These are phyloP conservation scores for Acmispon strigosus DNA, from an alignment of 306 rosid genomes.

Conservation along the genomic window DNA sequence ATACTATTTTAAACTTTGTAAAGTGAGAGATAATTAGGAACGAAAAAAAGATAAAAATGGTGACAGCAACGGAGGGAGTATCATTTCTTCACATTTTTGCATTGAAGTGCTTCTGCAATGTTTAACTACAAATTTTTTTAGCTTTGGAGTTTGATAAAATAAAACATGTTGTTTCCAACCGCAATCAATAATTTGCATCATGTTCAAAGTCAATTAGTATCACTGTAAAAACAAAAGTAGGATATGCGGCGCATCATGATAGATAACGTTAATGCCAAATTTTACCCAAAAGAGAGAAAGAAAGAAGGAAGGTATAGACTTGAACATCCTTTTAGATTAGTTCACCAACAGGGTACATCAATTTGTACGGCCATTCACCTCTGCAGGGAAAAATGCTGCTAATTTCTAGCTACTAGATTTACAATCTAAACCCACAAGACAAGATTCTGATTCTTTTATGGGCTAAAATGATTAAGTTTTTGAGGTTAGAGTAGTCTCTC, in stretches of 20 bases:
- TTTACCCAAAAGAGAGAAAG: neutral
- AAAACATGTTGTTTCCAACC: too few relatives aligned
- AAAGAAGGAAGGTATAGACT: neutral
- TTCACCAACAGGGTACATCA: slow-evolving; percentile 38
- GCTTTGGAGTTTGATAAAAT: too few relatives aligned
- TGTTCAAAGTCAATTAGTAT: too few relatives aligned
- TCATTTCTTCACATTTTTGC: too few relatives aligned
- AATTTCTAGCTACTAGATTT: slow-evolving; percentile 13
- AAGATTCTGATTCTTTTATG: slow-evolving; percentile 2
- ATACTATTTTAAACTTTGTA: too few relatives aligned
- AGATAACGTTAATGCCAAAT: neutral
- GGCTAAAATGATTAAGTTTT: neutral
- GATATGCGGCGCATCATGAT: neutral
- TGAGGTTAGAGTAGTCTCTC: slow-evolving; percentile 40
- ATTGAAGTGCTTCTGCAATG: too few relatives aligned
- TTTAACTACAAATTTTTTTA: too few relatives aligned
- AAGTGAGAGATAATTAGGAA: too few relatives aligned
- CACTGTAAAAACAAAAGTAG: neutral
- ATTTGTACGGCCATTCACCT: slow-evolving; percentile 25
- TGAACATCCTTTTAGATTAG: slow-evolving; percentile 13
- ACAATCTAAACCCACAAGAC: slow-evolving; percentile 31
- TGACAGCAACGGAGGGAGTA: too few relatives aligned
- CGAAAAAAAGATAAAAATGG: too few relatives aligned
- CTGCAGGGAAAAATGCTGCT: slow-evolving; percentile 30
- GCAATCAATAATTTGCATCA: too few relatives aligned